A percentile compares a stretch with the other conserved stretches of the same genome.
These are phyloP conservation scores for Adiantum capillusveneris DNA, from an alignment of 75 land plant species.

Conservation along the genomic window DNA sequence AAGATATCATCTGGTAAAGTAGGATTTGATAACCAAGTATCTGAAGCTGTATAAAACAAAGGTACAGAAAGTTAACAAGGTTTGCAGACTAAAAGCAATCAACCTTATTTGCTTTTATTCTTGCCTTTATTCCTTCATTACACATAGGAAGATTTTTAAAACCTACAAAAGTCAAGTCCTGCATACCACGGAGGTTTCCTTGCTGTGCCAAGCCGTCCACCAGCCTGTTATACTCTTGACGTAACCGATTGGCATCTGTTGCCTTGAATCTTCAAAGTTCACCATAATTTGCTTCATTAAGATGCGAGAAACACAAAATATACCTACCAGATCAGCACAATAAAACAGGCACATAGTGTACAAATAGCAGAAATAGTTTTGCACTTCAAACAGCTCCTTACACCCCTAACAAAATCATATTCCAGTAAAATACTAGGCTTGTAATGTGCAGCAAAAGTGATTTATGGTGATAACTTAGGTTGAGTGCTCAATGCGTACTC, in stretches of 20 bases:
- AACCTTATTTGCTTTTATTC: no score
- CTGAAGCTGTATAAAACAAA: slow-evolving; percentile 44
- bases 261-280: slow-evolving; percentile 78
- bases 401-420: no score
- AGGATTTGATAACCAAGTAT: slow-evolving; percentile 90
- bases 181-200: slow-evolving; percentile 70
- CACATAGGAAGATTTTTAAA: no score
- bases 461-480: no score
- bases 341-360: background rate
- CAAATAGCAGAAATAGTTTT: no score
- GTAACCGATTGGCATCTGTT: slow-evolving; percentile 82
- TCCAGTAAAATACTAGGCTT: no score
- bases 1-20: slow-evolving; percentile 88
- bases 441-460: no score
- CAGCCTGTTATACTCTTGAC: slow-evolving; percentile 86
- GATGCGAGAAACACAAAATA: background rate
- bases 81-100: no score
- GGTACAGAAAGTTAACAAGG: background rate
- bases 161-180: background rate
- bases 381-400: background rate
- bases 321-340: background rate
- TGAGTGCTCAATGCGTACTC: no score
- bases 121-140: no score
- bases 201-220: slow-evolving; percentile 92
- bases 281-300: slow-evolving; percentile 6